Base-by-base conservation (phyloP, 129 eudicot genomes). In the Lactuca saligna region DNA sequence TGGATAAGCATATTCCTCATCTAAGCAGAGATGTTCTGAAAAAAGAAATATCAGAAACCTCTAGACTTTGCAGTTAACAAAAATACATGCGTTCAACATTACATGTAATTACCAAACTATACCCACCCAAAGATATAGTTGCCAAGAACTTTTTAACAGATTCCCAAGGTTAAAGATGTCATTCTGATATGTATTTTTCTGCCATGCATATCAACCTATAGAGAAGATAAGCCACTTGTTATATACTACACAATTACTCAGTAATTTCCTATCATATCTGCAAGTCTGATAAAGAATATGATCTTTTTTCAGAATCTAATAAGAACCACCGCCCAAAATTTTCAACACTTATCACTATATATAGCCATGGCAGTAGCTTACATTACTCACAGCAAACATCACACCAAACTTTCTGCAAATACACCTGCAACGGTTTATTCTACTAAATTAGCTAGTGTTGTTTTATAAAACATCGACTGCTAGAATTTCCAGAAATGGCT, bases 401-500 rank as follows among this genome's bases (percentile, higher is more conserved):
- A 42, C 49, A 42, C 49, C 49, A 0, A 42, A 42, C 49, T 6
- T 35, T 35, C 38, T 35, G 4, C 38, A 35, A 3, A 35, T 6
- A 35, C 14, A 44, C 50, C 3, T 46, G 39, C 46, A 59, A 60
- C 44, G 9, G 17, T 14, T 57, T 66, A 61, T 66, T 37, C 42
- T 12, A 38, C 62, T 34, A 49, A 34, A 42, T 65, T n/a, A n/a
- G n/a, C 49, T 53, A 51, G 59, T 49, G n/a, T 51, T 31, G 33
- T 15, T 15, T 10, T 32, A 50, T 3, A 14, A 29, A 63, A 51
- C 41, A 20, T 25, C 31, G 35, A 13, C 51, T 38, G 20, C 29
- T 37, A 50, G 29, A 51, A 51, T 17, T 46, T 76, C 51, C 70
- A 38, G 75, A 76, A 15, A 82, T 82, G 86, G 79, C 77, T 50